Evolutionary conservation across 148 eudicot genomes (phyloP).

Genomic region (Camellia japonica): DNA sequence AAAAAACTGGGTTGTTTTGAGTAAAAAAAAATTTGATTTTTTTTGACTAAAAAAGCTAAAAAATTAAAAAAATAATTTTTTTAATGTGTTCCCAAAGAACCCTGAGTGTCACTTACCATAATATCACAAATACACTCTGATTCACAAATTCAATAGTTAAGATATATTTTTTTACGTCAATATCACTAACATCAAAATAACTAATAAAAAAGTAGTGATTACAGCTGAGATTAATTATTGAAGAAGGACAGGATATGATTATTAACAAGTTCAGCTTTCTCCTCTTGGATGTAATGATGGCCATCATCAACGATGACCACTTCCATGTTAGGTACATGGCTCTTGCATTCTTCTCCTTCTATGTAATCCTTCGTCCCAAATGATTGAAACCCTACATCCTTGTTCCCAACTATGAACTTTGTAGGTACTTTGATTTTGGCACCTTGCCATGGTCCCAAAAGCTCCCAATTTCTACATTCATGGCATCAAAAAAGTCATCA

Average conservation of each 20-base stretch:
- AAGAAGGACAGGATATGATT: slow-evolving; percentile 5
- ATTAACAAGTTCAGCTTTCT: not conserved
- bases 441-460: not conserved
- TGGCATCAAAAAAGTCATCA: not conserved
- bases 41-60: too few species aligned
- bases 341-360: slow-evolving; percentile 6
- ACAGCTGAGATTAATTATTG: not conserved
- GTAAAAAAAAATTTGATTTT: too few species aligned
- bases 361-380: not conserved
- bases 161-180: too few species aligned
- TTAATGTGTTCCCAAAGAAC: too few species aligned
- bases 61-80: too few species aligned
- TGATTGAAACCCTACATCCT: not conserved
- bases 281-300: not conserved
- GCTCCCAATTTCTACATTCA: slow-evolving; percentile 1
- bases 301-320: slow-evolving; percentile 4
- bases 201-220: not conserved
- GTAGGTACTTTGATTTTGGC: not conserved
- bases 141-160: too few species aligned
- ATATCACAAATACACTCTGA: too few species aligned
- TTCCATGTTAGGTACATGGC: slow-evolving; percentile 4
- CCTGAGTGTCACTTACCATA: too few species aligned
- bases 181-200: too few species aligned
- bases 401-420: slow-evolving; percentile 5
- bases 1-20: too few species aligned